Conservation (phyloP, 371 early-diverging fungal genomes). For the Mucor saturninus region DNA sequence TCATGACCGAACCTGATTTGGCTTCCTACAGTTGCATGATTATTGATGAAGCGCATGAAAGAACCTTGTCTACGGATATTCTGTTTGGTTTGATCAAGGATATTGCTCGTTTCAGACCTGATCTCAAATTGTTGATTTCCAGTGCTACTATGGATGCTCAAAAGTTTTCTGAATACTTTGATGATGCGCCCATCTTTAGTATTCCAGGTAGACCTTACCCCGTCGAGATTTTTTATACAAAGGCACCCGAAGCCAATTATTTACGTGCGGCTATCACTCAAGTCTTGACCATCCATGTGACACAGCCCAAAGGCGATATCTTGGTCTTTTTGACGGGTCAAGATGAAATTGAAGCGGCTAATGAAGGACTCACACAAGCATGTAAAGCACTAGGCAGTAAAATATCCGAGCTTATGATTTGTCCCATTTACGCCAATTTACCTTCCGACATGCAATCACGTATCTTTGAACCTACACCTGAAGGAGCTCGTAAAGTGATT, state of each 20-base stretch:
- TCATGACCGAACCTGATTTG: conserved; percentile 96
- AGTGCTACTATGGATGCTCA: conserved; percentile 99
- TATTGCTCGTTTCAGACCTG: conserved; percentile 92
- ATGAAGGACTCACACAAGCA: conserved; percentile 82
- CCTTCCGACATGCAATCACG: conserved; percentile 93
- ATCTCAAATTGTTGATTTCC: conserved; percentile 95
- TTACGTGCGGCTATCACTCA: conserved; percentile 93
- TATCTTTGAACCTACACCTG: conserved; percentile 97
- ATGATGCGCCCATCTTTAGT: conserved; percentile 94
- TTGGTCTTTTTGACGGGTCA: conserved; percentile 99
- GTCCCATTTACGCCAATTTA: conserved; percentile 95
- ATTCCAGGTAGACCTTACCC: conserved; percentile 94
- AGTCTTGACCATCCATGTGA: conserved; percentile 95
- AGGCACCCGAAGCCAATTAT: conserved; percentile 98
- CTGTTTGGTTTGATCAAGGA: conserved; percentile 97
- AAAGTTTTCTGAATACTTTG: conserved; percentile 95
- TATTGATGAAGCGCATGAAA: conserved; percentile 99
- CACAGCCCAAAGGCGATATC: conserved; percentile 92
- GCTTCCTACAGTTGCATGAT: conserved; percentile 91
- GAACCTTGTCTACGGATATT: conserved; percentile 98
- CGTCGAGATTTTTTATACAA: conserved; percentile 94
- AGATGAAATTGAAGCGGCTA: conserved; percentile 97
- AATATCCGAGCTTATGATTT: conserved; percentile 90
- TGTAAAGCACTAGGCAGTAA: conserved; percentile 85
- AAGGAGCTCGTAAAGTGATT: conserved; percentile 95